A percentile compares a stretch with the other conserved stretches of the same genome.
Conservation (phyloP, 441 rosid species). For the Eruca vesicaria region DNA sequence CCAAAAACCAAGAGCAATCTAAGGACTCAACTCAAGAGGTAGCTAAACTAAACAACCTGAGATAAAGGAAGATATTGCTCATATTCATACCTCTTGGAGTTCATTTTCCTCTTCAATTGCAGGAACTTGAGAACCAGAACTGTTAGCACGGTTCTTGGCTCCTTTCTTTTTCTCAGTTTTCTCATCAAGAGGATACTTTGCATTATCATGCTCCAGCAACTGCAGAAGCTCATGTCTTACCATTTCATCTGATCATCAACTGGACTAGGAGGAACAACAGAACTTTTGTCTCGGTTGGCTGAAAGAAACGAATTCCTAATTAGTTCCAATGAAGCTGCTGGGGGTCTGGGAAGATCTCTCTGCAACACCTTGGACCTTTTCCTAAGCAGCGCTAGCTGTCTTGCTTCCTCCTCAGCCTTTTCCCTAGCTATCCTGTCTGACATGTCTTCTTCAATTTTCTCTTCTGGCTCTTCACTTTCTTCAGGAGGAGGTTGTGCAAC, state of each 20-base stretch:
- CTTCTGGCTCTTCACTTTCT: constrained; percentile 83
- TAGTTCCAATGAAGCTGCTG: constrained; percentile 84
- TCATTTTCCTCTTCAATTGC: constrained; percentile 81
- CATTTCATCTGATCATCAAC: constrained; percentile 90
- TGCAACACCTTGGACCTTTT: constrained; percentile 98
- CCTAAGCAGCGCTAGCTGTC: constrained; percentile 79
- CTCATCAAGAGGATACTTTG: constrained; percentile 93
- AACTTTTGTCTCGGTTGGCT: constrained; percentile 89
- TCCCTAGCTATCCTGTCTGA: constrained; percentile 90
- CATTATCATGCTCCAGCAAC: constrained; percentile 91
- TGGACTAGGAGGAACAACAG: constrained; percentile 87
- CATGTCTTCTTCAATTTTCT: constrained; percentile 99
- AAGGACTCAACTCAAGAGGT: background rate
- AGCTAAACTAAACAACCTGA: background rate
- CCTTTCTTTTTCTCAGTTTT: constrained; percentile 86
- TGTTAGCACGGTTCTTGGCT: constrained; percentile 59
- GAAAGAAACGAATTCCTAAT: constrained; percentile 80
- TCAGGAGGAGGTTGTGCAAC: constrained; percentile 77
- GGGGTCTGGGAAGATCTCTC: constrained; percentile 95
- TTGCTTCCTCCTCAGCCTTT: constrained; percentile 94
- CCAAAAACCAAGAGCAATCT: background rate
- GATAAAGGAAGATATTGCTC: background rate
- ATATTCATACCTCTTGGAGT: constrained; percentile 61
- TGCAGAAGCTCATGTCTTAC: constrained; percentile 73
- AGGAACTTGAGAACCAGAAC: constrained; percentile 49